phyloP scores from a whole-genome alignment of 495 filamentous ascomycete genomes.

The Niebla homalea region DNA sequence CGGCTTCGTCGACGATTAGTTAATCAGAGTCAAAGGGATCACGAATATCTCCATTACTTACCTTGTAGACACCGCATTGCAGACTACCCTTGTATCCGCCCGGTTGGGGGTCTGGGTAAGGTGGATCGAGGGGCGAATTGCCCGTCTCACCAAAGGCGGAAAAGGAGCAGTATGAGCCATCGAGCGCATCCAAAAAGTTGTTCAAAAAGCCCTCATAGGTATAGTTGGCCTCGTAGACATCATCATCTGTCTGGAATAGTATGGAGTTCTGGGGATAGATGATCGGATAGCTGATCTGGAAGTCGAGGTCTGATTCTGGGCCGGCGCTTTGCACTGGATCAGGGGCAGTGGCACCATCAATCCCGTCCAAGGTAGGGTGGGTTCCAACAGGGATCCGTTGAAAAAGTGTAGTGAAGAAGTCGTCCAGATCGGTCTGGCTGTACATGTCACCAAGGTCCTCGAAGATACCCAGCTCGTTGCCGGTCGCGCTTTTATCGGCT shows the following conservation, averaged over 20 bases:
- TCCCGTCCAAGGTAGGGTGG: constrained; percentile 24
- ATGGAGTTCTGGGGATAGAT: constrained; percentile 47
- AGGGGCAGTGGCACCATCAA: constrained; percentile 32
- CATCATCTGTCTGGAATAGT: constrained; percentile 48
- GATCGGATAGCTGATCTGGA: constrained; percentile 36
- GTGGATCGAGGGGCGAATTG: constrained; percentile 33
- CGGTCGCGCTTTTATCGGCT: constrained; percentile 3
- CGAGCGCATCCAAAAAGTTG: constrained; percentile 47
- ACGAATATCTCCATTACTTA: background rate
- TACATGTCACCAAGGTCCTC: constrained; percentile 30
- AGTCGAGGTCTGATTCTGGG: constrained; percentile 38
- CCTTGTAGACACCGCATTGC: constrained; percentile 42
- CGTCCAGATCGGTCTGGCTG: constrained; percentile 42
- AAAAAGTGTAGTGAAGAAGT: constrained; percentile 41
- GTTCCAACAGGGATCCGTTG: constrained; percentile 30
- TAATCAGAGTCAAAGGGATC: background rate
- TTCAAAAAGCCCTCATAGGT: constrained; percentile 24
- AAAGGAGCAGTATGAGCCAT: constrained; percentile 44
- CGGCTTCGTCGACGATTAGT: constrained; percentile 15
- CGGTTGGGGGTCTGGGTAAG: constrained; percentile 32
- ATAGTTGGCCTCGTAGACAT: constrained; percentile 27
- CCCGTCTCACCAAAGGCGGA: constrained; percentile 24
- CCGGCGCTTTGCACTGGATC: constrained; percentile 12
- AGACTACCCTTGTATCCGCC: constrained; percentile 42
- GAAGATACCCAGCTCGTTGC: constrained; percentile 24